Evolutionary conservation across 257 asterid species (phyloP).

Genomic region (Ballota nigra): DNA sequence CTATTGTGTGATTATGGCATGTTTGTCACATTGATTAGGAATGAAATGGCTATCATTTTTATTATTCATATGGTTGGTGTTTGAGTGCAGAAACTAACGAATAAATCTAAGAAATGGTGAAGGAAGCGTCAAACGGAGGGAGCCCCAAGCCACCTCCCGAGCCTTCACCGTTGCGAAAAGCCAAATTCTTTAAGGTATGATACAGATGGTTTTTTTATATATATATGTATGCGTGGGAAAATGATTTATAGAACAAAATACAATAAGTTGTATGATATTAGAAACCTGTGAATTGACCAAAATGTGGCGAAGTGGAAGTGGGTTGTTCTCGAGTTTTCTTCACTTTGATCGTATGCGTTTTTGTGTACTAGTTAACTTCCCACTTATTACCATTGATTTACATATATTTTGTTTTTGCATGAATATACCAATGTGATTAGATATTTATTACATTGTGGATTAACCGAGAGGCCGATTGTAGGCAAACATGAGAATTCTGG

Average conservation of each 20-base stretch:
- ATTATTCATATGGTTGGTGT: neutral
- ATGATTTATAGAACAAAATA: too few species aligned
- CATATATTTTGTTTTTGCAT: too few species aligned
- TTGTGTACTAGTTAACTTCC: neutral
- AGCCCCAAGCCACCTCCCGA: slow-evolving; percentile 68
- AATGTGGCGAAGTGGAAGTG: neutral
- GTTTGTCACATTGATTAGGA: neutral
- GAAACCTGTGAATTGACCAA: too few species aligned
- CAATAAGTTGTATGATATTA: too few species aligned
- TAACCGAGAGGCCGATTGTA: slow-evolving; percentile 24
- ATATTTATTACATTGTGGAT: neutral
- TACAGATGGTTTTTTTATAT: neutral
- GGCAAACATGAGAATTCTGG: slow-evolving; percentile 92
- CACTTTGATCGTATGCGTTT: neutral
- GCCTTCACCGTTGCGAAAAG: slow-evolving; percentile 75
- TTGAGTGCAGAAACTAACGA: slow-evolving; percentile 13
- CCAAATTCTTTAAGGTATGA: slow-evolving; percentile 63
- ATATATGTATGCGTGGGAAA: too few species aligned
- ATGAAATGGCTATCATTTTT: neutral
- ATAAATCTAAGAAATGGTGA: slow-evolving; percentile 41
- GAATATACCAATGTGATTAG: neutral
- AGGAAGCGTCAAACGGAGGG: slow-evolving; percentile 39
- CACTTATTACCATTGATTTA: neutral
- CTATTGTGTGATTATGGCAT: neutral
- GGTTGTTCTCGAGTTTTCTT: neutral